These are phyloP conservation scores for Cadophora malorum DNA, from an alignment of 2,329 filamentous ascomycete genomes.

Conservation along the genomic window DNA sequence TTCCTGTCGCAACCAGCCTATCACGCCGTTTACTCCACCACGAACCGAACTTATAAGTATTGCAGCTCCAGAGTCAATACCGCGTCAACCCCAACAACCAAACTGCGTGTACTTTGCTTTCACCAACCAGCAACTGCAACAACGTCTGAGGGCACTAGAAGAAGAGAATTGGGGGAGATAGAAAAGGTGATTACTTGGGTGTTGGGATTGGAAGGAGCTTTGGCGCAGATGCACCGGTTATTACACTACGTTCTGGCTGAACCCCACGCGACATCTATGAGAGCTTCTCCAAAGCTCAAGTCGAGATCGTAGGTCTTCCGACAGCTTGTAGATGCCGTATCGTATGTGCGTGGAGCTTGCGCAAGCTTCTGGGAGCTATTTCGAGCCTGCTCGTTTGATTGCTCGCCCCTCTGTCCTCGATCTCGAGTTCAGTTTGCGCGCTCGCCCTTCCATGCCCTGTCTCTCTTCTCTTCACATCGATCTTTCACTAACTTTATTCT, in stretches of 20 bases:
- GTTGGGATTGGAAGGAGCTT: slow-evolving; percentile 21
- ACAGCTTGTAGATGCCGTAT: slow-evolving; percentile 41
- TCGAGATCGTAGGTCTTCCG: slow-evolving; percentile 45
- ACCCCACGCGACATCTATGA: slow-evolving; percentile 45
- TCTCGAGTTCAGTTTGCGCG: slow-evolving; percentile 24
- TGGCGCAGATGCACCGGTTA: slow-evolving; percentile 38
- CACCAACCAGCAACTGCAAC: not conserved
- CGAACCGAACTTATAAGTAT: not conserved
- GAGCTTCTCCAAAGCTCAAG: slow-evolving; percentile 42
- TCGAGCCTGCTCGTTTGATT: slow-evolving; percentile 24
- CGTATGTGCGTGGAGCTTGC: slow-evolving; percentile 36
- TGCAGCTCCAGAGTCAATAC: slow-evolving; percentile 6
- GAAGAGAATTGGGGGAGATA: slow-evolving; percentile 5
- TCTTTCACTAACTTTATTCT: slow-evolving; percentile 31
- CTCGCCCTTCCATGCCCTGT: slow-evolving; percentile 1
- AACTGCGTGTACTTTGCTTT: slow-evolving; percentile 1
- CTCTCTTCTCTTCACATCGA: not conserved
- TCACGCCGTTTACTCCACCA: not conserved
- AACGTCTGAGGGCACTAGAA: not conserved
- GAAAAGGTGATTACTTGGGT: slow-evolving; percentile 40
- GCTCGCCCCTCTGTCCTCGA: slow-evolving; percentile 19
- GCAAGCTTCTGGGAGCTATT: slow-evolving; percentile 37
- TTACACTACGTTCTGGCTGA: slow-evolving; percentile 37
- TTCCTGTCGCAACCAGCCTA: not conserved
- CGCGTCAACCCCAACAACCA: slow-evolving; percentile 2